Percentiles rank a stretch among this genome's conserved stretches.
Evolutionary conservation across 2,329 filamentous ascomycete species (phyloP).

Genomic region (Orbilia oligospora): DNA sequence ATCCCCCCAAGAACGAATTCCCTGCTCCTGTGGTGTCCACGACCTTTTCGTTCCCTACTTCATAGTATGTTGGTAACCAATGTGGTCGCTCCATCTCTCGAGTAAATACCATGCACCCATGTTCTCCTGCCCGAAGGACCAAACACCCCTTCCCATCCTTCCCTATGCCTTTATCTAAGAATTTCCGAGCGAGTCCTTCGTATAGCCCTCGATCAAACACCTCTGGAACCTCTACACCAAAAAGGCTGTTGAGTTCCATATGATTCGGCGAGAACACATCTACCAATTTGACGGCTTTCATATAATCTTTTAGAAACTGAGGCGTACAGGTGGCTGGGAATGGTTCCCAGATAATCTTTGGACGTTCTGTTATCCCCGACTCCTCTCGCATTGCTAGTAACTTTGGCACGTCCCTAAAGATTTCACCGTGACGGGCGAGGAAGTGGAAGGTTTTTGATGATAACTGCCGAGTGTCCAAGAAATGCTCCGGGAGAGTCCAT

Average conservation of each 20-base stretch:
- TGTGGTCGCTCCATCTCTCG: conserved; percentile 27
- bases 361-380: conserved; percentile 29
- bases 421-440: conserved; percentile 61
- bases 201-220: conserved; percentile 25
- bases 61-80: conserved; percentile 66
- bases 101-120: conserved; percentile 64
- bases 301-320: conserved; percentile 64
- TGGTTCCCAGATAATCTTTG: conserved; percentile 46
- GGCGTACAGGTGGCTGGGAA: conserved; percentile 59
- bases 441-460: conserved; percentile 63
- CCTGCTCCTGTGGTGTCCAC: conserved; percentile 67
- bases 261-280: conserved; percentile 67
- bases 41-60: conserved; percentile 56
- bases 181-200: conserved; percentile 35
- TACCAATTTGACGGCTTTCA: conserved; percentile 64
- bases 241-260: conserved; percentile 65
- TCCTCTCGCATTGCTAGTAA: conserved; percentile 57
- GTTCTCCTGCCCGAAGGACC: conserved; percentile 65
- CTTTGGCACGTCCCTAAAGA: conserved; percentile 61
- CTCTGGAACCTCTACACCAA: conserved; percentile 37
- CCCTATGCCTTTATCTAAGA: conserved; percentile 61
- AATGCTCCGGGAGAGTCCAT: conserved; percentile 43
- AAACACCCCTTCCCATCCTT: conserved; percentile 51
- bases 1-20: conserved; percentile 67
- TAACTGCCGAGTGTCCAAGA: conserved; percentile 45